Evolutionary conservation across 2,329 filamentous ascomycete genomes (phyloP).

Genomic region (Juglanconis juglandina): DNA sequence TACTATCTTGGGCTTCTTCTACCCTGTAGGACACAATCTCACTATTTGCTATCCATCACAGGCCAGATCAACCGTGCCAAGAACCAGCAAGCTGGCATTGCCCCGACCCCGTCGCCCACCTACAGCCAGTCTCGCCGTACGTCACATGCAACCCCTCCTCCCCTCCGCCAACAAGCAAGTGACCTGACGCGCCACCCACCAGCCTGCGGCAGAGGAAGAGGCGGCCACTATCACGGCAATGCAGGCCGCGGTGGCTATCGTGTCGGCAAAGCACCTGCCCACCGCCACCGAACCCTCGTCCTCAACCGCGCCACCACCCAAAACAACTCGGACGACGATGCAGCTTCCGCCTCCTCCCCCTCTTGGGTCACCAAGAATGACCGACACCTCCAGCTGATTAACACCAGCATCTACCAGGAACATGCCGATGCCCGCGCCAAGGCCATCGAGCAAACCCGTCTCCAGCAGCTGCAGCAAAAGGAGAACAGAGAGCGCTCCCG

Average conservation of each 20-base stretch:
- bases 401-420: constrained; percentile 73
- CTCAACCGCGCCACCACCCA: constrained; percentile 46
- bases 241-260: constrained; percentile 31
- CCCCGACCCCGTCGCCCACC: constrained; percentile 25
- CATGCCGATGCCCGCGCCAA: constrained; percentile 65
- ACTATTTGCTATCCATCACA: constrained; percentile 28
- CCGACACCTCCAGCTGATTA: constrained; percentile 79
- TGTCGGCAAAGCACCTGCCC: constrained; percentile 32
- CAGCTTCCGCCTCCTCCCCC: constrained; percentile 29
- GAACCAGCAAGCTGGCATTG: constrained; percentile 51
- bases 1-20: too few relatives aligned
- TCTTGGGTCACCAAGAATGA: constrained; percentile 71
- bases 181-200: not conserved
- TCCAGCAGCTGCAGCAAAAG: constrained; percentile 51
- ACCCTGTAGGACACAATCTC: not conserved
- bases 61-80: constrained; percentile 80
- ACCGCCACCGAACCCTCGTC: constrained; percentile 58
- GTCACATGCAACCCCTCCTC: constrained; percentile 21
- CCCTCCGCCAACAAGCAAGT: not conserved
- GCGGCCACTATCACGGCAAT: constrained; percentile 21
- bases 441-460: constrained; percentile 68
- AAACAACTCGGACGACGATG: constrained; percentile 26
- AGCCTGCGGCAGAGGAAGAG: constrained; percentile 11
- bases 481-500: constrained; percentile 59
- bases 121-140: constrained; percentile 33